These are phyloP conservation scores for Phenoliferia sp. DNA, from an alignment of 1,284 basidiomycete species.

Conservation along the genomic window DNA sequence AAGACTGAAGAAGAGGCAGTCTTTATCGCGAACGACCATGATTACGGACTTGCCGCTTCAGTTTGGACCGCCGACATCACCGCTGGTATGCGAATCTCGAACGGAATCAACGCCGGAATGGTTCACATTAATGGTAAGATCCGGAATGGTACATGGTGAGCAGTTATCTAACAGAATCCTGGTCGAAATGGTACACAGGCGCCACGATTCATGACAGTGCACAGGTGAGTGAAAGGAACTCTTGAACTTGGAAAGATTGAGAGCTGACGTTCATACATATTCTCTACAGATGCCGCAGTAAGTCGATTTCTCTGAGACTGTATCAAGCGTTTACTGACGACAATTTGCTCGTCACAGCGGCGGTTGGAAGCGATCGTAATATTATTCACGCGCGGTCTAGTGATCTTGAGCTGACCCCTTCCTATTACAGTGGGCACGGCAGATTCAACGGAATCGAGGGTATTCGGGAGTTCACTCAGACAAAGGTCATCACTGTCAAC, in stretches of 20 bases:
- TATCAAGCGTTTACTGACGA: too few species aligned
- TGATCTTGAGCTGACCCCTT: too few species aligned
- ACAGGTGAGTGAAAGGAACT: constrained; percentile 28
- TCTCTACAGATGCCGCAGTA: too few species aligned
- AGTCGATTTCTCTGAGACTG: too few species aligned
- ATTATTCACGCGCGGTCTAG: too few species aligned
- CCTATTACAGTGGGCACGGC: constrained; percentile 31
- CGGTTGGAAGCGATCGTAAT: constrained; percentile 32
- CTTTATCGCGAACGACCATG: constrained; percentile 37
- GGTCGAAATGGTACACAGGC: not conserved
- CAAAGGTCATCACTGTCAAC: constrained; percentile 4
- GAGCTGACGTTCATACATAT: too few species aligned
- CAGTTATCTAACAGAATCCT: not conserved
- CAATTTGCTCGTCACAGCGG: too few species aligned
- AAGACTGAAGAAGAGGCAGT: constrained; percentile 35
- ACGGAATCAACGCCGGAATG: constrained; percentile 36
- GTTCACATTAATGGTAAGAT: constrained; percentile 39
- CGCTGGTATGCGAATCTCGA: constrained; percentile 21
- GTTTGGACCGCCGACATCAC: constrained; percentile 30
- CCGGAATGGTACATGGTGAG: constrained; percentile 14
- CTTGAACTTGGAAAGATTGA: too few species aligned
- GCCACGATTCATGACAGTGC: constrained; percentile 23
- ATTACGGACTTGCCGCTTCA: constrained; percentile 37
- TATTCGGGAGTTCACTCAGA: constrained; percentile 35
- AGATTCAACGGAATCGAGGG: constrained; percentile 27